Conservation (phyloP, 352 stramenopile genomes). For the Globisporangium perplexum region DNA sequence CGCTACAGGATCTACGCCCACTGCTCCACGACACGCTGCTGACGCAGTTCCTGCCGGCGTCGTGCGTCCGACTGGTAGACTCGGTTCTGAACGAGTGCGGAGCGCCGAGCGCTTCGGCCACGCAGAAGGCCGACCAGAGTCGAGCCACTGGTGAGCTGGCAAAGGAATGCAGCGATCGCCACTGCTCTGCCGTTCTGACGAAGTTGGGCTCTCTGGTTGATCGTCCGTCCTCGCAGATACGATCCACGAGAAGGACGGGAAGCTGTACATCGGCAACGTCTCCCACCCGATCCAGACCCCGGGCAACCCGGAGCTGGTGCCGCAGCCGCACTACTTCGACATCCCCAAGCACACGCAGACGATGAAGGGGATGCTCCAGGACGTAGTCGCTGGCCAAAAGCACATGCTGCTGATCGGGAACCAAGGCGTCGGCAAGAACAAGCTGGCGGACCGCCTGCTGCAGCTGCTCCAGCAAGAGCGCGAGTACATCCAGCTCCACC, state of each 20-base stretch:
- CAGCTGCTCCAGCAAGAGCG: constrained; percentile 89
- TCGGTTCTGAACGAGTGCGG: constrained; percentile 43
- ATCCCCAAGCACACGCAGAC: constrained; percentile 85
- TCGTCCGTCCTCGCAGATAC: constrained; percentile 13
- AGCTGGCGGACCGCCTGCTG: constrained; percentile 90
- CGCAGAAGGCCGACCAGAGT: neutral
- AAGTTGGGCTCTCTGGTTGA: neutral
- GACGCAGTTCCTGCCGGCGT: constrained; percentile 64
- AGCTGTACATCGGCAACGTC: constrained; percentile 58
- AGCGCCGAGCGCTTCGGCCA: constrained; percentile 14
- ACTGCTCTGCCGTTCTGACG: neutral
- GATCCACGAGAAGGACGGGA: constrained; percentile 35
- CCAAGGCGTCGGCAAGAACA: constrained; percentile 95
- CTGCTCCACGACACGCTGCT: constrained; percentile 75
- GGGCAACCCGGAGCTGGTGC: constrained; percentile 73
- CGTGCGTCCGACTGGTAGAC: constrained; percentile 43
- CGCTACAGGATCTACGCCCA: constrained; percentile 48
- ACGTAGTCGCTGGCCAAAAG: constrained; percentile 83
- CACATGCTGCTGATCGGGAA: constrained; percentile 93
- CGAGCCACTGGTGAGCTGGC: constrained; percentile 4
- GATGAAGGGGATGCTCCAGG: constrained; percentile 85
- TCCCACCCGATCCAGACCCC: constrained; percentile 47
- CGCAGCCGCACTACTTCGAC: constrained; percentile 86
- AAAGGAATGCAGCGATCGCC: neutral
- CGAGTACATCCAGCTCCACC: constrained; percentile 97